phyloP scores from a whole-genome alignment of 805 yeast genomes.

The Saccharomycopsis olivae region DNA sequence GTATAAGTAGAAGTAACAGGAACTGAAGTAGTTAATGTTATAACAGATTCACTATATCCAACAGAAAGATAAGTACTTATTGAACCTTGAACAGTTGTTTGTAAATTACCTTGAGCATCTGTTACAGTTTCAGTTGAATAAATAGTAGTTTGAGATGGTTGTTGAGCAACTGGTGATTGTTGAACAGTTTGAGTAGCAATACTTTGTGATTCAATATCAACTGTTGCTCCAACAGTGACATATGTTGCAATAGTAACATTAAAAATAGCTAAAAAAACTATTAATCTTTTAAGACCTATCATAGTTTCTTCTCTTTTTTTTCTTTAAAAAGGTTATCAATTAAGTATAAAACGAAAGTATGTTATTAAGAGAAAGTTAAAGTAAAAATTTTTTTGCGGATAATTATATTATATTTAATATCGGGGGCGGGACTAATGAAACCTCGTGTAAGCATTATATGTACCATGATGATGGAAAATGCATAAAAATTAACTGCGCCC shows the following conservation, averaged over 20 bases:
- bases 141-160: constrained; percentile 6
- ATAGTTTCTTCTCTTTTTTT: too few relatives aligned
- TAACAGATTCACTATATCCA: constrained; percentile 16
- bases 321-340: too few relatives aligned
- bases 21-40: constrained; percentile 17
- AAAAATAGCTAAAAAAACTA: not conserved
- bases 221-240: constrained; percentile 1
- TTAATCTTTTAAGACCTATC: too few relatives aligned
- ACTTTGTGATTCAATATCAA: not conserved
- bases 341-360: too few relatives aligned
- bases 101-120: constrained; percentile 9
- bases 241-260: not conserved
- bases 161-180: not conserved
- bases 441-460: too few relatives aligned
- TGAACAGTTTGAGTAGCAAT: constrained; percentile 1
- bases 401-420: too few relatives aligned
- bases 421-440: too few relatives aligned
- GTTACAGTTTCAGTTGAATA: constrained; percentile 16
- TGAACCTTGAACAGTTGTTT: constrained; percentile 13
- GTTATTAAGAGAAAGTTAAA: too few relatives aligned
- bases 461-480: too few relatives aligned
- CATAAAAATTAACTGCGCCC: too few relatives aligned
- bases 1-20: constrained; percentile 19
- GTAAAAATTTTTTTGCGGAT: too few relatives aligned
- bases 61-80: constrained; percentile 15